Evolutionary conservation across 495 filamentous ascomycete species (phyloP), one percentile per base, ranked within the genome.

Genomic region (Neurospora sp.): DNA sequence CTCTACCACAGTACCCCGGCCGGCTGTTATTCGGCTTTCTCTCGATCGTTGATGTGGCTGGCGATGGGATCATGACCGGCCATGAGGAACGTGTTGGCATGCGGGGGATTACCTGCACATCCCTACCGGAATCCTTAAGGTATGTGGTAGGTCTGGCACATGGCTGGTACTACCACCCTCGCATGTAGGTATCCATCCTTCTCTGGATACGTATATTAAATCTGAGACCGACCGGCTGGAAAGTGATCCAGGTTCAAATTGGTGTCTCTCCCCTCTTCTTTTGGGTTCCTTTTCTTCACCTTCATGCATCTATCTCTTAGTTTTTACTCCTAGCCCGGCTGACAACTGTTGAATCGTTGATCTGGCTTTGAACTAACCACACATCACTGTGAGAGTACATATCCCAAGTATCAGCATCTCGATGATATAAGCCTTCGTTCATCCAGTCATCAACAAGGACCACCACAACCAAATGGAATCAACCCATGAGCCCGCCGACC

Each of bases 401-500:
- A 65, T 65, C 27, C 27, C 53, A 65, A 12, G 14, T 35, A 8
- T 17, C 53, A 3, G 7, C 53, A 65, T 27, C 53, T 31, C 22
- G 27, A 14, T 8, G 14, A 8, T 65, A 65, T 3, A 61, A 61
- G 5, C 20, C 20, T 31, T 65, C 14, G 0, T 4, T 65, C 53
- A 65, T 65, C 27, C 27, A 8, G 20, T 22, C 20, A 37, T 65
- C 53, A 37, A 35, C 27, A 17, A 35, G 7, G 12, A 37, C 20
- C 39, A 22, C 9, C 31, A 8, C 6, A 70, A 42, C 31, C 35
- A 27, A 27, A 77, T 78, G 78, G 78, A 79, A 68, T 69, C 72
- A 7, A 76, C 76, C 20, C 44, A 87, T 71, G 85, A 89, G 70
- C 82, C 82, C 12, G 88, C 89, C 59, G 88, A 89, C 27, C 86